Evolutionary conservation across 345 rosid species (phyloP).

Genomic region (Kernera saxatilis): DNA sequence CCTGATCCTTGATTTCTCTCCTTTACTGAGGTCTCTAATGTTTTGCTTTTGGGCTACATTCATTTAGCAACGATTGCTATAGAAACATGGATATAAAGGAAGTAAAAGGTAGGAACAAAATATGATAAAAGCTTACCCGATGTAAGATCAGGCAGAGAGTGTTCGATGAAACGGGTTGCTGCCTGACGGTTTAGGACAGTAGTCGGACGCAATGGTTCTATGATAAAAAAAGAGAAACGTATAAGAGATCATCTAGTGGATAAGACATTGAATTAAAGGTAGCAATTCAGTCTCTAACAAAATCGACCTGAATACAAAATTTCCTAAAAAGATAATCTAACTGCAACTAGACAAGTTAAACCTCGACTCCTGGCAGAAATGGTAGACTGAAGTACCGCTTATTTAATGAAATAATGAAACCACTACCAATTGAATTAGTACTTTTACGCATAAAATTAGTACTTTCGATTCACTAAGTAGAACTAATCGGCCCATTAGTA

Average conservation of each 20-base stretch:
- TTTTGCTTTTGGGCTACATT: slow-evolving; percentile 63
- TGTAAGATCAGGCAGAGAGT: slow-evolving; percentile 84
- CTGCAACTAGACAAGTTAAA: not conserved
- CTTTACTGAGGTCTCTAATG: slow-evolving; percentile 64
- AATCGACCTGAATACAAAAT: not conserved
- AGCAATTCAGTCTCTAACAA: not conserved
- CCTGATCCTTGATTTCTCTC: slow-evolving; percentile 51
- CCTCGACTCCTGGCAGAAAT: not conserved
- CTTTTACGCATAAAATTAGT: not conserved
- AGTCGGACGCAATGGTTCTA: slow-evolving; percentile 73
- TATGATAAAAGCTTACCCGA: slow-evolving; percentile 45
- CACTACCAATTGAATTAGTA: not conserved
- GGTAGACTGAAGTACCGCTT: not conserved
- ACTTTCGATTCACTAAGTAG: not conserved
- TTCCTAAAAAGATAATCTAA: slow-evolving; percentile 10
- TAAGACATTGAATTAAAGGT: not conserved
- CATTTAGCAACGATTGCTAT: not conserved
- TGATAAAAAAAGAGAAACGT: slow-evolving; percentile 17
- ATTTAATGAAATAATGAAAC: not conserved
- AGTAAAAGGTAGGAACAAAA: not conserved
- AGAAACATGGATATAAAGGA: not conserved
- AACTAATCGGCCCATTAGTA: slow-evolving; percentile 14
- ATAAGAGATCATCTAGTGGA: slow-evolving; percentile 8
- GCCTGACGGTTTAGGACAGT: slow-evolving; percentile 75
- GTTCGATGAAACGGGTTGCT: slow-evolving; percentile 82